Conservation (phyloP, 805 yeast species). For the Saccharomycopsis capsularis region DNA sequence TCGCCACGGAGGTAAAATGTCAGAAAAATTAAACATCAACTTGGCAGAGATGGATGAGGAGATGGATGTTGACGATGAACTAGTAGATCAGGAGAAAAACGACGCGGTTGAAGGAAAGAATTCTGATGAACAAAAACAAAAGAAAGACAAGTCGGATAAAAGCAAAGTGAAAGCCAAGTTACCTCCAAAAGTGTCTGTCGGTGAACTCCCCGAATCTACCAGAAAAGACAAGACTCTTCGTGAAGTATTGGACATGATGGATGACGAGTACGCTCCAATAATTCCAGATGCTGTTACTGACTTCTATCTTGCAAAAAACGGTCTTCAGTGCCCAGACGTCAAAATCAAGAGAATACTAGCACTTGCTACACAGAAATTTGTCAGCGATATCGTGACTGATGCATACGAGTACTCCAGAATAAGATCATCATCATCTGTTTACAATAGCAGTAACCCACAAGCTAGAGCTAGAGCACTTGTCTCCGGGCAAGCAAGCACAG, state of each 20-base stretch:
- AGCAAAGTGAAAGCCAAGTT: constrained; percentile 22
- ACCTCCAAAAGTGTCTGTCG: constrained; percentile 26
- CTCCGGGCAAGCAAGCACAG: constrained; percentile 41
- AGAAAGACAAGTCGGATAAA: constrained; percentile 26
- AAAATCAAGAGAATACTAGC: constrained; percentile 81
- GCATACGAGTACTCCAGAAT: constrained; percentile 94
- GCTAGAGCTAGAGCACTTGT: constrained; percentile 71
- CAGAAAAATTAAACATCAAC: constrained; percentile 10
- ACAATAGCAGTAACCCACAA: constrained; percentile 79
- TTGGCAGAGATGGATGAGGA: constrained; percentile 22
- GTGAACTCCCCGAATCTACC: constrained; percentile 59
- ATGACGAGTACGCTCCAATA: constrained; percentile 80
- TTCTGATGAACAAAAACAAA: constrained; percentile 24
- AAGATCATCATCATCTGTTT: constrained; percentile 81
- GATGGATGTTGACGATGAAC: constrained; percentile 27
- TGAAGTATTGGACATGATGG: constrained; percentile 84
- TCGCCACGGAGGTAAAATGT: constrained; percentile 5
- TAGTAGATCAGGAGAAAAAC: constrained; percentile 12
- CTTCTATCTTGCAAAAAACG: constrained; percentile 79
- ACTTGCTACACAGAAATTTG: constrained; percentile 91
- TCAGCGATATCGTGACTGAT: constrained; percentile 90
- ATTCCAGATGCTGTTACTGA: constrained; percentile 97
- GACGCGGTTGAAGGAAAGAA: background rate
- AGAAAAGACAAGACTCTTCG: constrained; percentile 75
- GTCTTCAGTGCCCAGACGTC: constrained; percentile 72